Evolutionary conservation across 2,329 filamentous ascomycete genomes (phyloP).

Genomic region (Sphaceloma murrayae): DNA sequence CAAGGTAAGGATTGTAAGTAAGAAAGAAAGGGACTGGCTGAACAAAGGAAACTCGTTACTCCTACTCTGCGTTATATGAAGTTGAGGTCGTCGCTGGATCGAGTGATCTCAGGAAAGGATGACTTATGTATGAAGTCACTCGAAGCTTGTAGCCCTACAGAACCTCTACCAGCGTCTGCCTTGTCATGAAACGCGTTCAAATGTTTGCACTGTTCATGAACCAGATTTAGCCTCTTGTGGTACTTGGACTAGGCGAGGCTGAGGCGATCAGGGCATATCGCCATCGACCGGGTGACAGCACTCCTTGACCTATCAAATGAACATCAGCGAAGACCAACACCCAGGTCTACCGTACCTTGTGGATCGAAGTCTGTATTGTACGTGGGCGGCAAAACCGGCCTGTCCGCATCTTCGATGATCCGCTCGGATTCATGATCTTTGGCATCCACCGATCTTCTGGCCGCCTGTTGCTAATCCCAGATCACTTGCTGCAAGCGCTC

Average conservation of each 20-base stretch:
- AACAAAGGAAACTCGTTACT: constrained; percentile 12
- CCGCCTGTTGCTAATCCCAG: not conserved
- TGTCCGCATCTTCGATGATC: not conserved
- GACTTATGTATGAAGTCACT: constrained; percentile 14
- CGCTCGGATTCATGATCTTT: not conserved
- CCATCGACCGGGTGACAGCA: not conserved
- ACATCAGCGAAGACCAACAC: not conserved
- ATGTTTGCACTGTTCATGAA: constrained; percentile 1
- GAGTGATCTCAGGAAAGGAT: constrained; percentile 18
- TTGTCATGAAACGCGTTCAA: constrained; percentile 13
- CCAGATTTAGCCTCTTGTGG: constrained; percentile 7
- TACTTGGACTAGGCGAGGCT: constrained; percentile 1
- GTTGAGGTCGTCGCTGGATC: constrained; percentile 20
- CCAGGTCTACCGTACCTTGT: not conserved
- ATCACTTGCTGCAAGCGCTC: constrained; percentile 2
- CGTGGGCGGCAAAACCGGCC: not conserved
- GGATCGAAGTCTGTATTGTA: not conserved
- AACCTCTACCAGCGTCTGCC: constrained; percentile 6
- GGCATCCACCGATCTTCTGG: not conserved
- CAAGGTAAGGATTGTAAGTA: not conserved
- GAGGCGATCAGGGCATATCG: constrained; percentile 3
- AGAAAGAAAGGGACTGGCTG: not conserved
- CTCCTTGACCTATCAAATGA: not conserved
- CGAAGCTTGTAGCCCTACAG: constrained; percentile 10
- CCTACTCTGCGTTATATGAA: constrained; percentile 18